These are phyloP conservation scores for Chytriomyces confervae DNA, from an alignment of 192 early-diverging fungal species.

Conservation along the genomic window DNA sequence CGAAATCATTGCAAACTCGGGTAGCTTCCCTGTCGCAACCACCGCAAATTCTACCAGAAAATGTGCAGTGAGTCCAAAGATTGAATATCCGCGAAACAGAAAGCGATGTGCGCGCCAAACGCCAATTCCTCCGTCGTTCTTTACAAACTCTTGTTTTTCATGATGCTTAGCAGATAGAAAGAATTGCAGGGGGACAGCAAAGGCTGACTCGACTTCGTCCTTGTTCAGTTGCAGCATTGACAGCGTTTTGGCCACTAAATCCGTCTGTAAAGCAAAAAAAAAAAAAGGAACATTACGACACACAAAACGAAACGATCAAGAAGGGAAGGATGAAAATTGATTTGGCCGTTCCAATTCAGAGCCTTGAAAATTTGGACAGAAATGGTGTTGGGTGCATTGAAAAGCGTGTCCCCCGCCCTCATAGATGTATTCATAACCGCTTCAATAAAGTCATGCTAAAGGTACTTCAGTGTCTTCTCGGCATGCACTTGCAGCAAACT, in stretches of 20 bases:
- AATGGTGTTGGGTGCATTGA: background rate
- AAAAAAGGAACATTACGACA: background rate
- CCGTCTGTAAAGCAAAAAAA: no score
- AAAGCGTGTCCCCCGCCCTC: background rate
- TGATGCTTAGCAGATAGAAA: slow-evolving; percentile 32
- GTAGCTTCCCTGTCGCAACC: background rate
- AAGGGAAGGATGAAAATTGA: background rate
- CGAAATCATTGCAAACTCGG: slow-evolving; percentile 15
- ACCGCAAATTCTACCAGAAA: slow-evolving; percentile 21
- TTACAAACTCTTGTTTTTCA: background rate
- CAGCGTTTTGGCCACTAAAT: background rate
- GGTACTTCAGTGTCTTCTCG: background rate
- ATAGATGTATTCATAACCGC: background rate
- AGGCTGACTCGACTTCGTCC: slow-evolving; percentile 42
- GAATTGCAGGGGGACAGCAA: slow-evolving; percentile 34
- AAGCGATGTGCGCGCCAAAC: slow-evolving; percentile 20
- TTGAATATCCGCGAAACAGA: background rate
- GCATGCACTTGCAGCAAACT: slow-evolving; percentile 20
- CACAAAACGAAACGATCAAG: background rate
- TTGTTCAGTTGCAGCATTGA: slow-evolving; percentile 17
- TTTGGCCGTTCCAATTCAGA: background rate
- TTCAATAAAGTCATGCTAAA: background rate
- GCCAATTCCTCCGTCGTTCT: background rate
- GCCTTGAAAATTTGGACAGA: background rate
- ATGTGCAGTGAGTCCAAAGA: slow-evolving; percentile 25